Conservation (phyloP, 164 flowering plant species). For the Sextonia rubra region DNA sequence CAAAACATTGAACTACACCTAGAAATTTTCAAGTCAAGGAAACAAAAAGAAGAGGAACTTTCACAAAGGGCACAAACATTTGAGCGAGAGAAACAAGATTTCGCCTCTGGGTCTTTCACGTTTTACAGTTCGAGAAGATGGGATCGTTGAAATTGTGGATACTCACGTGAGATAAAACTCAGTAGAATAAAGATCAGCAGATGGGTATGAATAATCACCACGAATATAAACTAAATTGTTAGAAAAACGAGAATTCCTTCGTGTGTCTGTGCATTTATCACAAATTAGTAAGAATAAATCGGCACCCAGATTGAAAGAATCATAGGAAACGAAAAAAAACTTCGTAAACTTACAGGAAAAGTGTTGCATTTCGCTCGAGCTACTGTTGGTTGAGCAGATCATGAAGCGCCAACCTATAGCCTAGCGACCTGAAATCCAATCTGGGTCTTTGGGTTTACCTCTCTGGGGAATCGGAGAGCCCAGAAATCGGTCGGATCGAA, state of each 20-base stretch:
- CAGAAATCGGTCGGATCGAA: not conserved
- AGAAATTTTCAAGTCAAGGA: not conserved
- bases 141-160: not conserved
- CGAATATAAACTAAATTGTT: not conserved
- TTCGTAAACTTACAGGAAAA: not conserved
- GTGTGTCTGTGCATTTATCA: not conserved
- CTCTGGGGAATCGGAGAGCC: not conserved
- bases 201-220: not conserved
- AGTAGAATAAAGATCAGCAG: not conserved
- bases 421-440: not conserved
- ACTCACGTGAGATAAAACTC: not conserved
- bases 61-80: not conserved
- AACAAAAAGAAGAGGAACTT: not conserved
- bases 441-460: not conserved
- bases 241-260: not conserved
- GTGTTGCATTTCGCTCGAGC: not conserved
- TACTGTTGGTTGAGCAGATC: not conserved
- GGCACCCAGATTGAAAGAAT: not conserved
- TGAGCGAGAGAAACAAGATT: not conserved
- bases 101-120: not conserved
- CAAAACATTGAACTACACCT: not conserved
- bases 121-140: not conserved
- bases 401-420: not conserved
- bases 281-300: not conserved
- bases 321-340: not conserved